phyloP scores from a whole-genome alignment of 1,284 basidiomycete species.

The Tilletiaria anomala region DNA sequence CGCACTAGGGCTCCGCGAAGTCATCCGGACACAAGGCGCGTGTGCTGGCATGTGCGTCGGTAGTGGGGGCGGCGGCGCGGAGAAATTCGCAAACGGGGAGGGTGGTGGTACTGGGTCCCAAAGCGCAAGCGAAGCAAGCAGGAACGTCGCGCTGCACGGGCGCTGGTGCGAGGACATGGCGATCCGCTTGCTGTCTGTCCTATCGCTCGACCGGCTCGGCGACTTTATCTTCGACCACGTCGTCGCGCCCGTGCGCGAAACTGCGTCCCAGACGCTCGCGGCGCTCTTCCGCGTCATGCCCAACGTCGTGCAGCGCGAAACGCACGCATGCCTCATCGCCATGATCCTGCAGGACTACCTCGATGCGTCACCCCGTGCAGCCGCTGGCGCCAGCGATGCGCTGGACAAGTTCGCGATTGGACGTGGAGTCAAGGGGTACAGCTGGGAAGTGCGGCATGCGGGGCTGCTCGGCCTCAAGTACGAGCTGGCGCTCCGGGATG shows the following conservation, averaged over 20 bases:
- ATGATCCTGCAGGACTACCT: slow-evolving; percentile 78
- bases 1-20: slow-evolving; percentile 74
- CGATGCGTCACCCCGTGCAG: background rate
- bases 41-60: slow-evolving; percentile 58
- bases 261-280: slow-evolving; percentile 84
- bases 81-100: slow-evolving; percentile 36
- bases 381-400: background rate
- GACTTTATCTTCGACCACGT: slow-evolving; percentile 97
- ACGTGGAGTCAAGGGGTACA: slow-evolving; percentile 48
- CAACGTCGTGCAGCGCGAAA: slow-evolving; percentile 48
- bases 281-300: slow-evolving; percentile 40
- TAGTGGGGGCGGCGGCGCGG: slow-evolving; percentile 47
- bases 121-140: slow-evolving; percentile 3
- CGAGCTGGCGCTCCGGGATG: slow-evolving; percentile 48
- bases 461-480: slow-evolving; percentile 93
- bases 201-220: slow-evolving; percentile 87
- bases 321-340: slow-evolving; percentile 68
- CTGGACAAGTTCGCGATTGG: slow-evolving; percentile 37
- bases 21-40: slow-evolving; percentile 71
- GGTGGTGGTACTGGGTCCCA: no score
- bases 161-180: slow-evolving; percentile 79
- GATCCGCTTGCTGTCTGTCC: slow-evolving; percentile 71
- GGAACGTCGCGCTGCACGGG: slow-evolving; percentile 47
- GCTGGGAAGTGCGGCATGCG: slow-evolving; percentile 92
- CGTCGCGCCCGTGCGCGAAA: slow-evolving; percentile 90